Evolutionary conservation across 164 flowering plant genomes (phyloP).

Genomic region (Kingdonia uniflora): DNA sequence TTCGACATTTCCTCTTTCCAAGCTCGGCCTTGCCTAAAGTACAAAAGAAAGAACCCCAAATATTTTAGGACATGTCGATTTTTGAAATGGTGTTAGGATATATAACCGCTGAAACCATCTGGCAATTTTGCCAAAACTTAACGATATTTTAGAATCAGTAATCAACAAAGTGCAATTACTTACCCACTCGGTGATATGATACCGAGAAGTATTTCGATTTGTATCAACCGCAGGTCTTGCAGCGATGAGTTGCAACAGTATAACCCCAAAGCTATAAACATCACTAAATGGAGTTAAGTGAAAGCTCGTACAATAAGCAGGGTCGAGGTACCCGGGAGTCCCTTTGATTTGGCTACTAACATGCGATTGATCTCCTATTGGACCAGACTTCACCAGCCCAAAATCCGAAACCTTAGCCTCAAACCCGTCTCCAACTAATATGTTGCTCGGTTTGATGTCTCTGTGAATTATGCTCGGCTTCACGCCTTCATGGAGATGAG

Average conservation of each 20-base stretch:
- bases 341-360: conserved; percentile 70
- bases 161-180: neutral
- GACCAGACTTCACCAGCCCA: conserved; percentile 58
- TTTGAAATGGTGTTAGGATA: no score
- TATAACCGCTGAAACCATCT: no score
- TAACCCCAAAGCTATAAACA: conserved; percentile 71
- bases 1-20: conserved; percentile 40
- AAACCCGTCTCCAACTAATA: conserved; percentile 41
- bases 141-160: no score
- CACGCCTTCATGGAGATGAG: conserved; percentile 51
- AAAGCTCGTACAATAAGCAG: conserved; percentile 55
- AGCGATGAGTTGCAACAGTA: conserved; percentile 59
- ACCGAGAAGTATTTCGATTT: conserved; percentile 8
- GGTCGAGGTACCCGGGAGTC: conserved; percentile 69
- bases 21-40: conserved; percentile 43
- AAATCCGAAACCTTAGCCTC: conserved; percentile 71
- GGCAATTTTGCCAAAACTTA: no score
- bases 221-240: conserved; percentile 52
- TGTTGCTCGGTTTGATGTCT: conserved; percentile 70
- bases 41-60: no score
- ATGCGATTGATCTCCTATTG: conserved; percentile 53
- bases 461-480: conserved; percentile 65
- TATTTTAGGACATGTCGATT: no score
- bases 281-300: conserved; percentile 54
- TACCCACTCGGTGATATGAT: conserved; percentile 60